Conservation (phyloP, 1,139 yeast species). For the Nakaseomyces uthaithaninus region DNA sequence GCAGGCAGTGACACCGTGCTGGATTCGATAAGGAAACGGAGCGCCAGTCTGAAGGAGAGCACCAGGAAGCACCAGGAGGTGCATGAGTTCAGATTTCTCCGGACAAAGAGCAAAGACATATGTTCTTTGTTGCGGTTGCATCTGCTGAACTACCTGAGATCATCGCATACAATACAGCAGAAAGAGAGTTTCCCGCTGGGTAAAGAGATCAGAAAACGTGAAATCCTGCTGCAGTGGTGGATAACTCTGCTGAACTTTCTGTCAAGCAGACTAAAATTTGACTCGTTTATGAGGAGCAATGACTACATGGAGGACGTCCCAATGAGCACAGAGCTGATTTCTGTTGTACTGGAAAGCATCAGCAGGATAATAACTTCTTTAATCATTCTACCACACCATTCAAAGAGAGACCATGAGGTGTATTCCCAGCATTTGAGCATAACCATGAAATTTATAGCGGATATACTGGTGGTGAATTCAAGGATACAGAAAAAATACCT, state of each 20-base stretch:
- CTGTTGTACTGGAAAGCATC: slow-evolving; percentile 27
- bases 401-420: slow-evolving; percentile 17
- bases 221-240: slow-evolving; percentile 31
- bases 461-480: slow-evolving; percentile 23
- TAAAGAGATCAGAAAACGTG: slow-evolving; percentile 11
- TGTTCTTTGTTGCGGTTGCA: slow-evolving; percentile 1
- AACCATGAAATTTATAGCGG: slow-evolving; percentile 27
- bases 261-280: slow-evolving; percentile 13
- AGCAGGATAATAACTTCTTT: slow-evolving; percentile 25
- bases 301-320: slow-evolving; percentile 1
- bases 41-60: slow-evolving; percentile 1
- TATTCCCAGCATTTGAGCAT: slow-evolving; percentile 25
- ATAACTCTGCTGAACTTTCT: slow-evolving; percentile 24
- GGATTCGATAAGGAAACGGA: slow-evolving; percentile 1
- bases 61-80: neutral
- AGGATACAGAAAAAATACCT: slow-evolving; percentile 9
- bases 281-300: slow-evolving; percentile 9
- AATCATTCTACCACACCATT: slow-evolving; percentile 15
- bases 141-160: slow-evolving; percentile 4
- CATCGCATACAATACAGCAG: slow-evolving; percentile 2
- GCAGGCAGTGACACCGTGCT: neutral
- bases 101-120: neutral
- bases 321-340: slow-evolving; percentile 15
- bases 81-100: neutral
- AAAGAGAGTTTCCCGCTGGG: neutral